Evolutionary conservation across 192 early-diverging fungal genomes (phyloP).

Genomic region (Haplosporangium gracile): DNA sequence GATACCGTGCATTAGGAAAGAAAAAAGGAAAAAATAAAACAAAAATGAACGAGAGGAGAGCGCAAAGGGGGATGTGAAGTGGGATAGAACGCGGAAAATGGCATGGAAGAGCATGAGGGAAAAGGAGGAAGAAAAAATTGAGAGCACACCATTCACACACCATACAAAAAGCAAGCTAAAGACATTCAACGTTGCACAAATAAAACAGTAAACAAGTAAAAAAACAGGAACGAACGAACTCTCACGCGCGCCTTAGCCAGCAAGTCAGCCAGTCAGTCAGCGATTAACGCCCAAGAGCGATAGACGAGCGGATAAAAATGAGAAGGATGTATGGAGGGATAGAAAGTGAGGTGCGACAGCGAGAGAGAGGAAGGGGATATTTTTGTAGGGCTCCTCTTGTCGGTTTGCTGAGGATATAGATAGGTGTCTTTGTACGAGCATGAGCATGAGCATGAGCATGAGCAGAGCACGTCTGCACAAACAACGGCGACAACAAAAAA

Average conservation of each 20-base stretch:
- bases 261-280: neutral
- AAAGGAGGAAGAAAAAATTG: neutral
- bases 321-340: neutral
- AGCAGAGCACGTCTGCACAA: neutral
- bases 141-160: neutral
- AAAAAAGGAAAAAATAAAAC: neutral
- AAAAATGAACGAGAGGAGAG: neutral
- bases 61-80: neutral
- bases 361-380: neutral
- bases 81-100: neutral
- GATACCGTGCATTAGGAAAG: neutral
- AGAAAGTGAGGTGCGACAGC: neutral
- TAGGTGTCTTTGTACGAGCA: neutral
- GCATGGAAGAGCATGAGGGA: neutral
- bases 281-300: neutral
- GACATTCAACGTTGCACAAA: neutral
- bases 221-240: neutral
- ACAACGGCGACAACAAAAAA: neutral
- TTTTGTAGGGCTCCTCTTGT: neutral
- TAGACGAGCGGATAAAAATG: neutral
- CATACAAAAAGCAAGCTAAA: neutral
- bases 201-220: neutral
- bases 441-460: neutral
- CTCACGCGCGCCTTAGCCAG: neutral
- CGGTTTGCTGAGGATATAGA: neutral